Evolutionary conservation across 2,329 filamentous ascomycete species (phyloP), one percentile per base, ranked within the genome.

Genomic region (Fusarium sp.): DNA sequence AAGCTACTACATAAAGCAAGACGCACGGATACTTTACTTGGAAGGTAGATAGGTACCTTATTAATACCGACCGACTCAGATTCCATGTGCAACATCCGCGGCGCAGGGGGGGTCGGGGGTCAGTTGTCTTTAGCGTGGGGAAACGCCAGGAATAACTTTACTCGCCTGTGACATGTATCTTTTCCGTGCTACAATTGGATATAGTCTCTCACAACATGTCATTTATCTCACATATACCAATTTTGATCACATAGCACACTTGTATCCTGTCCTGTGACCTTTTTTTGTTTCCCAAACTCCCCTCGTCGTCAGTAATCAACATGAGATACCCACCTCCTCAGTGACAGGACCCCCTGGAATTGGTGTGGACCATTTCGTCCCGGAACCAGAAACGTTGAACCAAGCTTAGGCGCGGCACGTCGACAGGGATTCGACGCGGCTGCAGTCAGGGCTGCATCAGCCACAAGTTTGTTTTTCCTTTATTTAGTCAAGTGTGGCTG

Each of bases 381-480:
- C 47, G 62, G 58, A 70, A 67, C 67, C 59, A 71, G 60, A 72
- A 65, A 75, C 72, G 72, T 75, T 74, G 72, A 74, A 74, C 72
- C 71, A 74, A 74, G 70, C 72, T 74, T 74, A 74, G 72, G 49
- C 72, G 72, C 72, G 72, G 68, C 62, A 74, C 73, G 52, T 69
- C 62, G 71, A 72, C 72, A 74, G 65, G 72, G 72, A 65, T 74
- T 63, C 67, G 67, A 62, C 68, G 70, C 62, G 69, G 62, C 71
- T 73, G 72, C 62, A 70, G 51, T 65, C 46, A 59, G 57, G 65
- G 53, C 58, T 37, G 57, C 55, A 49, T 60, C 64, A 74, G 72
- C 72, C 72, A 73, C 72, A 73, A 47, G 63, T 63, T 68, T 57
- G 59, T 64, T 72, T 74, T 74, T 58, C 23, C 36, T 36, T 18